Evolutionary conservation across 306 rosid species (phyloP), one percentile per base, ranked within the genome.

Genomic region (Biancaea sappan): DNA sequence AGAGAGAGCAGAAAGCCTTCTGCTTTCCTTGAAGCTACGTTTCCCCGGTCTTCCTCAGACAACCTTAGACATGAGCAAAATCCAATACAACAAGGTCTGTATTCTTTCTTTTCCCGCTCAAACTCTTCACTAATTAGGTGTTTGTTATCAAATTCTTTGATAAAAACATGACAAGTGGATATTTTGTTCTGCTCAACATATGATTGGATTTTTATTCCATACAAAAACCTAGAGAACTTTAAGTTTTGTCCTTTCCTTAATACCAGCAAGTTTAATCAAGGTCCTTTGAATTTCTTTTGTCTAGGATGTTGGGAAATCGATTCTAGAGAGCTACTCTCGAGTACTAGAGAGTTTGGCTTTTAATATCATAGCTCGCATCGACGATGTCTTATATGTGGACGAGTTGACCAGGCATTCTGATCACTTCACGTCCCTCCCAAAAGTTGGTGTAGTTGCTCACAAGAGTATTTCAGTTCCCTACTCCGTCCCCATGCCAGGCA

Each of bases 21-120:
- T 95, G 31, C 87, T 88, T 53, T 87, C 91, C 73, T 82, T 95
- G 80, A 95, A 86, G 92, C 97, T 88, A 70, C 90, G 92, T n/a
- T 92, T 95, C 81, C 92, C 99, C 0, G 97, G 98, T 74, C 99
- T 95, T 81, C 96, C 98, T 77, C 99, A 92, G 83, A 88, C 99
- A 2, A 47, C 96, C 69, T 72, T 95, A 29, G 99, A 95, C 57
- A 88, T 87, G 97, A 90, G 96, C 90, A 95, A 95, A 86, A 92
- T 95, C 73, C 99, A 95, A 78, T 84, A 85, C 88, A 95, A 95
- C 74, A 95, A 95, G 99, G 99, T 91, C 48, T 38, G 37, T 1
- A 48, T 66, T 48, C 37, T 13, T 71, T 10, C 10, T 37, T 38
- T 66, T 24, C 69, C 40, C 43, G 31, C 21, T 37, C 26, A 44